These are phyloP conservation scores for Naganishia friedmannii DNA, from an alignment of 768 basidiomycete species.

Conservation along the genomic window DNA sequence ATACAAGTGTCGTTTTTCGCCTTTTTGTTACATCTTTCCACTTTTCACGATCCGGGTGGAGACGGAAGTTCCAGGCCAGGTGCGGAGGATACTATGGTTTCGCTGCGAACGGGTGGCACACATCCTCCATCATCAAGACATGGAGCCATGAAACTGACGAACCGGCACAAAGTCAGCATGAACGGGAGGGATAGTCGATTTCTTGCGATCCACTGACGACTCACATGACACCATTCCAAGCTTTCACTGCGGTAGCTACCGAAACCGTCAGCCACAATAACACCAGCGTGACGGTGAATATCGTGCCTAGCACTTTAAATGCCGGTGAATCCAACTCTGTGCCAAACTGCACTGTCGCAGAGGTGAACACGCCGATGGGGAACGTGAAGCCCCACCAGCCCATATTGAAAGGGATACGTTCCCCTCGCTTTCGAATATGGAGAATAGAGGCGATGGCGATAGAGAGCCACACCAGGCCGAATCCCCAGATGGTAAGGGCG, in stretches of 20 bases:
- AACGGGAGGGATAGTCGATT: background rate
- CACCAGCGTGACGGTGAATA: conserved; percentile 40
- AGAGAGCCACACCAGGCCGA: conserved; percentile 45
- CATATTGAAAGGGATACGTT: conserved; percentile 28
- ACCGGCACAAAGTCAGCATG: background rate
- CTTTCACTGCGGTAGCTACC: conserved; percentile 36
- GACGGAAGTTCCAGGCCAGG: background rate
- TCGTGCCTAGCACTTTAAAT: conserved; percentile 46
- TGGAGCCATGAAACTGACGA: conserved; percentile 6
- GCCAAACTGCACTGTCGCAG: conserved; percentile 43
- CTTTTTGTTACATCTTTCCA: background rate
- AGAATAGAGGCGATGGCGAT: conserved; percentile 39
- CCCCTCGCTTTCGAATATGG: conserved; percentile 31
- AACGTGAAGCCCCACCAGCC: conserved; percentile 45
- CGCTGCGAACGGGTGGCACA: background rate
- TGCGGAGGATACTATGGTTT: background rate
- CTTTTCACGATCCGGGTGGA: background rate
- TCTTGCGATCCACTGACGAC: conserved; percentile 2
- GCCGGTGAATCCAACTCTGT: conserved; percentile 44
- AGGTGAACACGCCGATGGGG: conserved; percentile 47
- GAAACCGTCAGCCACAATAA: conserved; percentile 46
- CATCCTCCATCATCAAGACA: conserved; percentile 15
- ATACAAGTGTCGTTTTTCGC: conserved; percentile 5
- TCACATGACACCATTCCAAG: conserved; percentile 41
- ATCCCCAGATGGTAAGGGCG: conserved; percentile 48